A percentile compares a stretch with the other conserved stretches of the same genome.
Conservation (phyloP, 805 yeast genomes). For the Teunomyces stri region DNA sequence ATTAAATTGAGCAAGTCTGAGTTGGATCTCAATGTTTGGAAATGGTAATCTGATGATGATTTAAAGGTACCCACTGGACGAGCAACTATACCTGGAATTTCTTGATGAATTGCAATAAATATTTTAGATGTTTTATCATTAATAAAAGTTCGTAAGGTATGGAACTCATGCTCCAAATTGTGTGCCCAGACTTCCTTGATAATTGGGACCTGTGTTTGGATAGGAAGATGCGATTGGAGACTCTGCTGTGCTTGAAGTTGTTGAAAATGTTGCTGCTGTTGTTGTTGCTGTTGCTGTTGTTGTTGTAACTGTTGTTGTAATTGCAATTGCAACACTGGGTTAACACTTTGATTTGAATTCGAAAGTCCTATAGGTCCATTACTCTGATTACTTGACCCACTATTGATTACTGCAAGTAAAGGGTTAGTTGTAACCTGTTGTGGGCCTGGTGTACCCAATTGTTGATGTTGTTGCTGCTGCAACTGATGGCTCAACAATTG, state of each 20-base stretch:
- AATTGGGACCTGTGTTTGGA: constrained; percentile 42
- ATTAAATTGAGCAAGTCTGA: constrained; percentile 83
- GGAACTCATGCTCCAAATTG: constrained; percentile 67
- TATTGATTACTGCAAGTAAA: constrained; percentile 36
- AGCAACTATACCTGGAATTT: constrained; percentile 94
- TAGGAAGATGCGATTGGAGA: constrained; percentile 13
- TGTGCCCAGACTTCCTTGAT: constrained; percentile 73
- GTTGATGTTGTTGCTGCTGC: constrained; percentile 13
- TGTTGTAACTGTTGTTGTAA: constrained; percentile 25
- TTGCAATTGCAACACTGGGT: constrained; percentile 32
- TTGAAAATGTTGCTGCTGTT: constrained; percentile 15
- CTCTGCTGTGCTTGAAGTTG: constrained; percentile 16
- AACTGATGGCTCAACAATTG: constrained; percentile 10
- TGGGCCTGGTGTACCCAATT: constrained; percentile 14
- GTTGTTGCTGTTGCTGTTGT: constrained; percentile 20
- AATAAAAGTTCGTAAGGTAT: constrained; percentile 55
- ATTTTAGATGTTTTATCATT: constrained; percentile 47
- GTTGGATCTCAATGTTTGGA: constrained; percentile 90
- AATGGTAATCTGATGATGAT: constrained; percentile 88
- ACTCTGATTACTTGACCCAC: constrained; percentile 17
- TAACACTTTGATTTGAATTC: constrained; percentile 15
- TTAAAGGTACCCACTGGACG: constrained; percentile 94
- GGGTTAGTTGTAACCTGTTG: constrained; percentile 27
- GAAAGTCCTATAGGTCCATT: constrained; percentile 13
- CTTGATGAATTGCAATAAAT: constrained; percentile 74